Percentiles rank a stretch among this genome's conserved stretches.
Conservation (phyloP, 2,329 filamentous ascomycete genomes). For the Ophiocordyceps sinensis region DNA sequence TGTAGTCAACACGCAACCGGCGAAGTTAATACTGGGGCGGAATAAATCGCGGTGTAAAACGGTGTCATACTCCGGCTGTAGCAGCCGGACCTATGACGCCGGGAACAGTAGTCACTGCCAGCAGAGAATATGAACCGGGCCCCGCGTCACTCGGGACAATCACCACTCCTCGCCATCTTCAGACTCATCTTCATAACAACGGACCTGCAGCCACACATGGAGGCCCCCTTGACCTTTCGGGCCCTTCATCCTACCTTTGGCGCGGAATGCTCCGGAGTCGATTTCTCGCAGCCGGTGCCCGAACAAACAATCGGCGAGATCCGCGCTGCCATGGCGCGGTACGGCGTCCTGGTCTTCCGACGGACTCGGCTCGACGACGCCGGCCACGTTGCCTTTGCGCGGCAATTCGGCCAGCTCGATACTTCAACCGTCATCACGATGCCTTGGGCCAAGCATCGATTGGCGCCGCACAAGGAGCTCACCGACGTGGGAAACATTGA, state of each 20-base stretch:
- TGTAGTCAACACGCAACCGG: too few relatives aligned
- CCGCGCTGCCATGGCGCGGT: not conserved
- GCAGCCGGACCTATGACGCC: too few relatives aligned
- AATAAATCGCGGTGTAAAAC: too few relatives aligned
- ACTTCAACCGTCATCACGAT: not conserved
- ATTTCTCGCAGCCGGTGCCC: not conserved
- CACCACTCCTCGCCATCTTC: too few relatives aligned
- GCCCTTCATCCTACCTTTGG: not conserved
- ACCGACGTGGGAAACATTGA: not conserved
- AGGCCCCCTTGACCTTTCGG: not conserved
- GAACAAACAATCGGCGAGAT: not conserved
- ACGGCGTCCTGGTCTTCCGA: slow-evolving; percentile 1
- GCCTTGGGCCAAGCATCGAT: not conserved
- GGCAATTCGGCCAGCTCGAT: slow-evolving; percentile 1
- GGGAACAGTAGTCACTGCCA: too few relatives aligned
- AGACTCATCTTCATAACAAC: too few relatives aligned
- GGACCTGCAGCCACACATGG: too few relatives aligned
- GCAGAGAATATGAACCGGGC: too few relatives aligned
- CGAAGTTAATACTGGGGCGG: too few relatives aligned
- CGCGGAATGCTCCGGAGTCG: not conserved
- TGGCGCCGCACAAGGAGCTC: not conserved
- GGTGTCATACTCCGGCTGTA: too few relatives aligned
- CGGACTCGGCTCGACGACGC: not conserved
- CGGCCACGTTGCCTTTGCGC: not conserved
- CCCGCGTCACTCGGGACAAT: too few relatives aligned